Base-by-base conservation (phyloP, 495 filamentous ascomycete species). In the Hypoxylon trugodes region DNA sequence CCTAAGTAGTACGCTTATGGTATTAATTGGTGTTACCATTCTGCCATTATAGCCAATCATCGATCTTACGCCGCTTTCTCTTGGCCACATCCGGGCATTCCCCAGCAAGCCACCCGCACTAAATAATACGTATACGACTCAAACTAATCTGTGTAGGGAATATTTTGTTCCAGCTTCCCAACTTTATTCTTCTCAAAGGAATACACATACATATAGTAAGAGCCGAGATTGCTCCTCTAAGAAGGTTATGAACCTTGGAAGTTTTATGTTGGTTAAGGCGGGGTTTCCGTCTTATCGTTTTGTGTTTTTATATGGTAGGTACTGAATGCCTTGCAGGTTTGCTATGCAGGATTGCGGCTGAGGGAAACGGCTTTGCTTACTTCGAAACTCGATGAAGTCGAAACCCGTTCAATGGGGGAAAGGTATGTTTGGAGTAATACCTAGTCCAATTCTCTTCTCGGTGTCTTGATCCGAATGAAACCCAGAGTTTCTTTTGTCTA, bases 261-360 rank as follows among this genome's bases (percentile, higher is more conserved):
- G n/a, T n/a, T n/a, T n/a, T n/a, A n/a, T n/a, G n/a, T n/a, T n/a
- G n/a, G n/a, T n/a, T n/a, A n/a, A n/a, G n/a, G n/a, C n/a, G n/a
- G n/a, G n/a, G n/a, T n/a, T n/a, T n/a, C n/a, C n/a, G n/a, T n/a
- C n/a, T n/a, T n/a, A n/a, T n/a, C n/a, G n/a, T n/a, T n/a, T n/a
- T n/a, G n/a, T n/a, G n/a, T n/a, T n/a, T n/a, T n/a, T n/a, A n/a
- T n/a, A n/a, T n/a, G n/a, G n/a, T n/a, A n/a, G n/a, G n/a, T n/a
- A n/a, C n/a, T n/a, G n/a, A n/a, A n/a, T n/a, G n/a, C n/a, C n/a
- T n/a, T n/a, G n/a, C n/a, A n/a, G n/a, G n/a, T n/a, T n/a, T n/a
- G n/a, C n/a, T n/a, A n/a, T n/a, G n/a, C n/a, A 50, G 61, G 61
- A 59, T 59, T 30, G 61, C 33, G 54, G 61, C 55, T 48, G 35